phyloP scores from a whole-genome alignment of 176 grass and related monocot species.

The Paspalum vaginatum region DNA sequence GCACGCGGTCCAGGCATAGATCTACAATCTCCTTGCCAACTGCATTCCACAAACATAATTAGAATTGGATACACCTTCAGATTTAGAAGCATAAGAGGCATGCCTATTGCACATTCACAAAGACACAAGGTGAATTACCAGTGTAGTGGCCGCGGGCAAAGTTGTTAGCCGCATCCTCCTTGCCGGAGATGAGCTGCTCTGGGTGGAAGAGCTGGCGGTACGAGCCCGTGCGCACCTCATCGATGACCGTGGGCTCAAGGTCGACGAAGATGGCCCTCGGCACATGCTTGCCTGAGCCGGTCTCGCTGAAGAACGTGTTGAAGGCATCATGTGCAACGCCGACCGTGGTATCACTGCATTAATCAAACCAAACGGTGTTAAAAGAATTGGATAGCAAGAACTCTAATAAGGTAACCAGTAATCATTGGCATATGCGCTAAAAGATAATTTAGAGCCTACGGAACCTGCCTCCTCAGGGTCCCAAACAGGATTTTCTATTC shows the following conservation, averaged over 20 bases:
- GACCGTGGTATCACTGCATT: conserved; percentile 62
- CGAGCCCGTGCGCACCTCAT: conserved; percentile 73
- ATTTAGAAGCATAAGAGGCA: not conserved
- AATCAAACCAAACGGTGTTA: conserved; percentile 28
- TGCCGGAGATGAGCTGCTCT: conserved; percentile 90
- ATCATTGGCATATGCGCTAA: not conserved
- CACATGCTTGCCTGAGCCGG: conserved; percentile 79
- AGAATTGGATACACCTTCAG: not conserved
- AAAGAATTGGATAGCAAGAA: not conserved
- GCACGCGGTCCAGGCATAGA: conserved; percentile 87
- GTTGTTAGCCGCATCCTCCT: conserved; percentile 97
- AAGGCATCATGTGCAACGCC: conserved; percentile 77
- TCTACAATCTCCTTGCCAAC: conserved; percentile 97
- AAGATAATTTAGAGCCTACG: conserved; percentile 14
- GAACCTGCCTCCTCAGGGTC: not conserved
- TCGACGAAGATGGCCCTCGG: conserved; percentile 94
- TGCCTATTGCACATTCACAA: not conserved
- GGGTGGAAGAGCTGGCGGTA: conserved; percentile 98
- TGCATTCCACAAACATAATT: conserved; percentile 44
- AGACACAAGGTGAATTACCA: conserved; percentile 43
- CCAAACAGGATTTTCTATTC: conserved; percentile 12
- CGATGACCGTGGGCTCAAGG: conserved; percentile 95
- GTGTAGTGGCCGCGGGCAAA: conserved; percentile 97
- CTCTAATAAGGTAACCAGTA: not conserved
- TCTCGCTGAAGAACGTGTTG: conserved; percentile 99